These are phyloP conservation scores for Phytophthora tentaculata DNA, from an alignment of 352 stramenopile species.

Conservation along the genomic window DNA sequence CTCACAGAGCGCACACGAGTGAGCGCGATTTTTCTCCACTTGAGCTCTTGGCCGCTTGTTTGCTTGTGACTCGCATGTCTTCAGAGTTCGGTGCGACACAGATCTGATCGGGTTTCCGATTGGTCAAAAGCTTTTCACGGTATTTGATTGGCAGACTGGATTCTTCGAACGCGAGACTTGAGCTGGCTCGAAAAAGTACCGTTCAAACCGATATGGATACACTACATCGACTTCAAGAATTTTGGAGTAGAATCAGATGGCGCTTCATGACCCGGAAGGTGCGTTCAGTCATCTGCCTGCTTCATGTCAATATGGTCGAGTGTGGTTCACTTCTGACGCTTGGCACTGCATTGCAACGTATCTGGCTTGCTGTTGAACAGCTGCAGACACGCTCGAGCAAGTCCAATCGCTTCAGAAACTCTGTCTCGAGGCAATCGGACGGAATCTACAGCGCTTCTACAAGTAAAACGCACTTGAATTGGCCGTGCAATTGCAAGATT, in stretches of 20 bases:
- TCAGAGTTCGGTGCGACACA: constrained; percentile 4
- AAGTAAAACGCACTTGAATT: constrained; percentile 21
- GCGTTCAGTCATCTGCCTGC: neutral
- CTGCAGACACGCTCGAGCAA: neutral
- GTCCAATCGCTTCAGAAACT: constrained; percentile 39
- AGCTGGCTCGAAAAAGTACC: constrained; percentile 8
- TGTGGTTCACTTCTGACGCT: neutral
- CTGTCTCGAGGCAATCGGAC: constrained; percentile 37
- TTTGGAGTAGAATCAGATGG: neutral
- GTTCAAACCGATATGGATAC: constrained; percentile 10
- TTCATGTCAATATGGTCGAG: neutral
- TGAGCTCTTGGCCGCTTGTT: constrained; percentile 14
- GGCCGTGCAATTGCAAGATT: neutral
- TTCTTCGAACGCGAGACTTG: neutral
- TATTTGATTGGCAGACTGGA: constrained; percentile 17
- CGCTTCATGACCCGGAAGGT: constrained; percentile 27
- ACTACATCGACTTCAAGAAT: neutral
- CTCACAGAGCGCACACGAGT: too few relatives aligned
- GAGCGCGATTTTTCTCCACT: neutral
- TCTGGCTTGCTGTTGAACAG: neutral
- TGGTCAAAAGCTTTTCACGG: neutral
- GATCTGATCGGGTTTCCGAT: constrained; percentile 2
- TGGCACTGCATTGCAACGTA: neutral
- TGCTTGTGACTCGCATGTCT: constrained; percentile 5
- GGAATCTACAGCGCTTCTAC: constrained; percentile 39